Evolutionary conservation across 257 asterid species (phyloP), one percentile per base, ranked within the genome.

Genomic region (Salvia splendens): DNA sequence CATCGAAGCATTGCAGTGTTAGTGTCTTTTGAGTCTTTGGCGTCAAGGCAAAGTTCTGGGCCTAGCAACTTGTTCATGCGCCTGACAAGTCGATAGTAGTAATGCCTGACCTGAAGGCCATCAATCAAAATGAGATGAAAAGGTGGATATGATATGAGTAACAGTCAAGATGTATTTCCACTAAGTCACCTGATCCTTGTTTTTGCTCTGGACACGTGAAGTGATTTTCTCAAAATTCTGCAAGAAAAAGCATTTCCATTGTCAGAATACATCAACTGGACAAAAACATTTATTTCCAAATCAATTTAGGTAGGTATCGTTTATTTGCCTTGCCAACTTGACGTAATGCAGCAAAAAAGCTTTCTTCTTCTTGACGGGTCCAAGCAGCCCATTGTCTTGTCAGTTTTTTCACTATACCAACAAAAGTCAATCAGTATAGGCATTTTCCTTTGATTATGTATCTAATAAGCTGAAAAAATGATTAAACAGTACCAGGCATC

Each of bases 311-410:
- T 54, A 61, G 41, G 77, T 51, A 67, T 68, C 70, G 72, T 42
- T 67, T 36, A 69, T 30, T 81, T 81, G 78, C 99, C 99, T 94
- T 94, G 78, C 99, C 99, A 84, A 88, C 95, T 83, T 85, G 99
- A 61, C 99, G 96, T 68, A 94, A 77, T 50, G 96, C 99, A 62
- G 86, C 74, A 71, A 91, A 94, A 78, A 94, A 94, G 69, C 95
- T 87, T 78, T 94, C 99, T 79, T 94, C 99, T 81, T 94, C 99
- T 67, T 91, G 93, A 62, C 95, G 96, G 46, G 99, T 94, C 99
- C 99, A 94, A 74, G 99, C 99, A 79, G 99, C 99, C 99, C 99
- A 94, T 79, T 87, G 97, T 46, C 99, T 94, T 6, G 99, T 86
- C 75, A 73, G 95, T 73, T 73, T 91, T 82, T 89, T 91, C 36